phyloP scores from a whole-genome alignment of 352 stramenopile species.

The Pseudoperonospora humuli region DNA sequence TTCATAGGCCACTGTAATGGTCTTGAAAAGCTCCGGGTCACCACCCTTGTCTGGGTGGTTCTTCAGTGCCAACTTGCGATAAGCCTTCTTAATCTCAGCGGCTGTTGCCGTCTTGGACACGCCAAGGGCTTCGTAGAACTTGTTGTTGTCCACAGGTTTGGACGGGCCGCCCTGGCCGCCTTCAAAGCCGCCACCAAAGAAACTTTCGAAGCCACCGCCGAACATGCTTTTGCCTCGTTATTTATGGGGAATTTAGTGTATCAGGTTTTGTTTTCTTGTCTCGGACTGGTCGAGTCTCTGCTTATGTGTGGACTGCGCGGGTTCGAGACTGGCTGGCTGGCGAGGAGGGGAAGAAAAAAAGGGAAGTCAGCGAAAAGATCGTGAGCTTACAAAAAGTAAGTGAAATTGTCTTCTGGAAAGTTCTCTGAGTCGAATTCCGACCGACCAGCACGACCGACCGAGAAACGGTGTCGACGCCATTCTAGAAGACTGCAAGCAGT shows the following conservation, averaged over 20 bases:
- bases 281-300: slow-evolving; percentile 1
- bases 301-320: slow-evolving; percentile 21
- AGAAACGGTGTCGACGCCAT: slow-evolving; percentile 11
- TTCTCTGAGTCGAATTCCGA: slow-evolving; percentile 14
- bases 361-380: slow-evolving; percentile 24
- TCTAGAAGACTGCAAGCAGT: too few species aligned
- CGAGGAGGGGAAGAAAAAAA: slow-evolving; percentile 19
- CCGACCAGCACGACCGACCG: slow-evolving; percentile 12
- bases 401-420: slow-evolving; percentile 21
- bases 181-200: slow-evolving; percentile 76
- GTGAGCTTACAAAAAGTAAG: slow-evolving; percentile 22
- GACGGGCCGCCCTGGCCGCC: slow-evolving; percentile 33
- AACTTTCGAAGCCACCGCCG: slow-evolving; percentile 79
- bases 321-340: slow-evolving; percentile 26
- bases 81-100: slow-evolving; percentile 88
- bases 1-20: slow-evolving; percentile 94
- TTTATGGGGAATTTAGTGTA: too few species aligned
- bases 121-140: slow-evolving; percentile 85
- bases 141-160: slow-evolving; percentile 80
- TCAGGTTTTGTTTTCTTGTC: slow-evolving; percentile 1
- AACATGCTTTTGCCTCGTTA: slow-evolving; percentile 40
- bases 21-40: slow-evolving; percentile 94
- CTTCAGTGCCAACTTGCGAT: slow-evolving; percentile 86
- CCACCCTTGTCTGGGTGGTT: slow-evolving; percentile 99
- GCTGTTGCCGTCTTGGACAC: slow-evolving; percentile 76